Percentiles rank a stretch among this genome's conserved stretches.
phyloP scores from a whole-genome alignment of 805 yeast genomes.

The Hanseniaspora lachancei region DNA sequence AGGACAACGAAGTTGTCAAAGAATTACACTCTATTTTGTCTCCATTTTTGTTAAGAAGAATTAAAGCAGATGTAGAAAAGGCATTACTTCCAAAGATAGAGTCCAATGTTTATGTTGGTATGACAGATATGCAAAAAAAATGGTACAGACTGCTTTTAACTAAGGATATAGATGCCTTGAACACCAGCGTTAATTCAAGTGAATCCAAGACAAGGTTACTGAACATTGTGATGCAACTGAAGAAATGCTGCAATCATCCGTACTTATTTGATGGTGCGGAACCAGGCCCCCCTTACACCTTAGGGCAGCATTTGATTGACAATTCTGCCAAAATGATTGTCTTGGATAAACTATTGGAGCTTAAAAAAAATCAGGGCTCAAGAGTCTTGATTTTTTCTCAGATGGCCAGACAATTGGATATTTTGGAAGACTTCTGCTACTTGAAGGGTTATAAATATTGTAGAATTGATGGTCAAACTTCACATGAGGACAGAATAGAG shows the following conservation, averaged over 20 bases:
- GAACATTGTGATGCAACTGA: slow-evolving; percentile 89
- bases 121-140: slow-evolving; percentile 86
- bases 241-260: slow-evolving; percentile 96
- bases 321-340: slow-evolving; percentile 87
- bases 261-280: slow-evolving; percentile 97
- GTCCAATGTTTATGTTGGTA: slow-evolving; percentile 76
- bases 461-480: slow-evolving; percentile 86
- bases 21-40: slow-evolving; percentile 78
- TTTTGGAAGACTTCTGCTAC: slow-evolving; percentile 81
- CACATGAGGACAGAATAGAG: slow-evolving; percentile 81
- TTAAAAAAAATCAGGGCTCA: slow-evolving; percentile 63
- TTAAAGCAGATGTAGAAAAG: slow-evolving; percentile 86
- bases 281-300: slow-evolving; percentile 95
- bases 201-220: slow-evolving; percentile 84
- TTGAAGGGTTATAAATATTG: slow-evolving; percentile 76
- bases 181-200: slow-evolving; percentile 62
- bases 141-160: slow-evolving; percentile 86
- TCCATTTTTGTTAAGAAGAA: slow-evolving; percentile 79
- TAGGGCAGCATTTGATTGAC: slow-evolving; percentile 83
- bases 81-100: slow-evolving; percentile 84
- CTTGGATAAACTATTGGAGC: slow-evolving; percentile 65
- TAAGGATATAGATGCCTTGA: slow-evolving; percentile 90
- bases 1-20: slow-evolving; percentile 72
- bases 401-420: slow-evolving; percentile 82
- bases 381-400: slow-evolving; percentile 86